A percentile compares a stretch with the other conserved stretches of the same genome.
Conservation (phyloP, 73 alveolate genomes). For the Paramecium sonneborni region DNA sequence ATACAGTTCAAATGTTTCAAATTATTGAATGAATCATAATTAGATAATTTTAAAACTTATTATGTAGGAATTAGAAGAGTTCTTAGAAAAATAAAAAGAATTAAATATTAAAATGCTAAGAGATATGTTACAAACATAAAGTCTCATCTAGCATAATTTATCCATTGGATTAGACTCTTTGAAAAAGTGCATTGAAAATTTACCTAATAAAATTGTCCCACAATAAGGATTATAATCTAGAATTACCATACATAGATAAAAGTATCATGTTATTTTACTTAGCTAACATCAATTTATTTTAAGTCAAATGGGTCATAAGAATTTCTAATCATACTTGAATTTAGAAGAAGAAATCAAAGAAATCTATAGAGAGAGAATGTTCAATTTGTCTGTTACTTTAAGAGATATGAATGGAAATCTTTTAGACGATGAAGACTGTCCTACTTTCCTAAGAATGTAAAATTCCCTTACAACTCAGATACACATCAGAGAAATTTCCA, state of each 20-base stretch:
- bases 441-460: background rate
- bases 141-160: conserved; percentile 15
- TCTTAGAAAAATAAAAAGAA: conserved; percentile 26
- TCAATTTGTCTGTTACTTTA: background rate
- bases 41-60: background rate
- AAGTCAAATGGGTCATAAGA: background rate
- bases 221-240: background rate
- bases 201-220: background rate
- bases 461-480: background rate
- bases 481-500: conserved; percentile 49
- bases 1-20: background rate
- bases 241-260: background rate
- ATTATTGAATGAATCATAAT: background rate
- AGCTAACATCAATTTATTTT: conserved; percentile 4
- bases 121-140: background rate
- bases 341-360: background rate
- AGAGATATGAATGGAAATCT: conserved; percentile 3
- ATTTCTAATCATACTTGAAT: background rate
- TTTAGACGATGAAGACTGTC: conserved; percentile 34
- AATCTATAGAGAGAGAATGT: conserved; percentile 23
- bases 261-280: background rate
- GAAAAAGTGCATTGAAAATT: background rate
- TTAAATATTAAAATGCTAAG: background rate
- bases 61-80: conserved; percentile 36
- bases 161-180: conserved; percentile 21